phyloP scores from a whole-genome alignment of 2,329 filamentous ascomycete species.

The Ambrosiella beaveri region DNA sequence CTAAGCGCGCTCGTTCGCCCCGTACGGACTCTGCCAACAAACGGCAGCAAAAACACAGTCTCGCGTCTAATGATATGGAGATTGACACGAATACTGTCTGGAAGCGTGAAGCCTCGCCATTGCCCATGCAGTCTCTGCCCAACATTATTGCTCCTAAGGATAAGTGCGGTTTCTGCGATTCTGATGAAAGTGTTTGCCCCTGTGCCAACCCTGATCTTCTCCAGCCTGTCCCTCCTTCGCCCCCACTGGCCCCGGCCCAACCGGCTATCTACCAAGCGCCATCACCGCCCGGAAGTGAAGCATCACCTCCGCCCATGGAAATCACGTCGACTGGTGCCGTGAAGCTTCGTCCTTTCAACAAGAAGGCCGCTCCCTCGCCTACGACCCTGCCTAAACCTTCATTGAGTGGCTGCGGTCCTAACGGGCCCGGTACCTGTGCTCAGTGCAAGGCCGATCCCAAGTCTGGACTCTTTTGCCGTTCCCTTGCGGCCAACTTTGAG shows the following conservation, averaged over 20 bases:
- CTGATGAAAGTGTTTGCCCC: slow-evolving; percentile 65
- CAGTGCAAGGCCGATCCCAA: slow-evolving; percentile 64
- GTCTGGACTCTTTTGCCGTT: slow-evolving; percentile 68
- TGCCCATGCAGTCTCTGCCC: slow-evolving; percentile 19
- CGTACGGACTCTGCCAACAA: slow-evolving; percentile 17
- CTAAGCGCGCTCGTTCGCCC: slow-evolving; percentile 35
- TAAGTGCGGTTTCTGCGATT: slow-evolving; percentile 59
- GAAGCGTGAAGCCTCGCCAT: slow-evolving; percentile 22
- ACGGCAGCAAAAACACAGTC: slow-evolving; percentile 25
- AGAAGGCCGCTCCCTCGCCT: slow-evolving; percentile 13
- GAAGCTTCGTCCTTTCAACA: slow-evolving; percentile 31
- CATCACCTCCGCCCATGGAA: slow-evolving; percentile 35
- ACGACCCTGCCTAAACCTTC: slow-evolving; percentile 17
- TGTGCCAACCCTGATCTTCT: slow-evolving; percentile 43
- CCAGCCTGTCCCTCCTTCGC: slow-evolving; percentile 1
- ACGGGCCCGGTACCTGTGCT: slow-evolving; percentile 61
- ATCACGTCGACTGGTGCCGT: slow-evolving; percentile 42
- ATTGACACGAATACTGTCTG: slow-evolving; percentile 59
- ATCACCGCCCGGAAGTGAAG: slow-evolving; percentile 45
- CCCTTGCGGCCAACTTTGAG: slow-evolving; percentile 50
- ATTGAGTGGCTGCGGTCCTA: slow-evolving; percentile 35
- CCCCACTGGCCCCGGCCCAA: slow-evolving; percentile 19
- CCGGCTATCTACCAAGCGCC: slow-evolving; percentile 32
- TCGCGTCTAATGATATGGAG: slow-evolving; percentile 31
- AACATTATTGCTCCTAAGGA: slow-evolving; percentile 37